Evolutionary conservation across 257 asterid genomes (phyloP).

Genomic region (Capsicum chinense): DNA sequence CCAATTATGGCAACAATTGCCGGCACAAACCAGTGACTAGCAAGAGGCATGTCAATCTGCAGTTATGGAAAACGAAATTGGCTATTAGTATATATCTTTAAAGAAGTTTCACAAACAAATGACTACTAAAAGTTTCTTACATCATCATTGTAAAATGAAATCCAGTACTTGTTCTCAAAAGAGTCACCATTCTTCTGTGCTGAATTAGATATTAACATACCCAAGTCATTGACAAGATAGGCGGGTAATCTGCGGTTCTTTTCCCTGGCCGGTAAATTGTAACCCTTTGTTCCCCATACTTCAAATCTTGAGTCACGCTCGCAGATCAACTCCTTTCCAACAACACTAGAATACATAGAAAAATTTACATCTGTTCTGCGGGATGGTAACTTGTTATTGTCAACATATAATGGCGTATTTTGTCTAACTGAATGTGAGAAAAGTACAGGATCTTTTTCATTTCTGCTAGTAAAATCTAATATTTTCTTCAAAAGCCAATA

Average conservation of each 20-base stretch:
- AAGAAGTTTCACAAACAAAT: not conserved
- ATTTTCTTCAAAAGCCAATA: conserved; percentile 91
- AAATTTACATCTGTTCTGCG: conserved; percentile 91
- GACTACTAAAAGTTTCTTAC: conserved; percentile 47
- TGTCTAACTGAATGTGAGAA: conserved; percentile 26
- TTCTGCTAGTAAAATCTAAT: no score
- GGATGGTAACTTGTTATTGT: conserved; percentile 72
- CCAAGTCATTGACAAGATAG: conserved; percentile 53
- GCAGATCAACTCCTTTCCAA: conserved; percentile 70
- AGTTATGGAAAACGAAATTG: not conserved
- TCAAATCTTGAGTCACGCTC: conserved; percentile 85
- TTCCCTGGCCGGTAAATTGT: conserved; percentile 63
- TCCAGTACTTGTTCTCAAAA: conserved; percentile 53
- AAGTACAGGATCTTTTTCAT: no score
- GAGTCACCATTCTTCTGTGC: conserved; percentile 43
- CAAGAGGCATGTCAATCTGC: conserved; percentile 81
- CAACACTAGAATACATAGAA: conserved; percentile 74
- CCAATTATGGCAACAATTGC: conserved; percentile 67
- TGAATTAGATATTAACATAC: conserved; percentile 38
- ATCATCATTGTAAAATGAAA: conserved; percentile 58
- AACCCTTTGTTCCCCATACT: conserved; percentile 87
- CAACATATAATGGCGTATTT: conserved; percentile 61
- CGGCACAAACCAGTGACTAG: conserved; percentile 88
- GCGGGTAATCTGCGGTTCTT: conserved; percentile 75
- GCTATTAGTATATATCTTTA: not conserved